These are phyloP conservation scores for Pterula multifida DNA, from an alignment of 1,284 basidiomycete genomes.

Conservation along the genomic window DNA sequence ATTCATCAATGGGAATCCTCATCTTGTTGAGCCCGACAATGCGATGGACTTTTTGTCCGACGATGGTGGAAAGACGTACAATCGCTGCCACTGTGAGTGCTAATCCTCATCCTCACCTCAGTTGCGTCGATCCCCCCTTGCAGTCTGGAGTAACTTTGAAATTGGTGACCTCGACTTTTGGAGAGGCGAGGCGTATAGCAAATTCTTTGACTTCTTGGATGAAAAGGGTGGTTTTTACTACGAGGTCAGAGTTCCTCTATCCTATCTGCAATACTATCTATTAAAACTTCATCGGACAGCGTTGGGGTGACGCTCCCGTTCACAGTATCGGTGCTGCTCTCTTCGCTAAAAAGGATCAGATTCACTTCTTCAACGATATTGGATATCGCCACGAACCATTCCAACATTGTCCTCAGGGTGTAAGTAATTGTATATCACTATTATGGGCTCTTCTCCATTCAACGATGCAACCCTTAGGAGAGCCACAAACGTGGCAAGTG, in stretches of 20 bases:
- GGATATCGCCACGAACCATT: conserved; percentile 69
- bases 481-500: conserved; percentile 50
- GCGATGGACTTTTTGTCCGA: conserved; percentile 76
- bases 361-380: conserved; percentile 45
- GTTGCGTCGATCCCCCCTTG: background rate
- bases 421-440: background rate
- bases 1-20: conserved; percentile 66
- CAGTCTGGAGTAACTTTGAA: conserved; percentile 89
- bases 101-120: background rate
- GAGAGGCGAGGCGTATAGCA: conserved; percentile 70
- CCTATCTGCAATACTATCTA: conserved; percentile 5
- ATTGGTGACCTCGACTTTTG: conserved; percentile 79
- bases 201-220: conserved; percentile 83
- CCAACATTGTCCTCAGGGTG: conserved; percentile 62
- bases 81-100: conserved; percentile 75
- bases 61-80: conserved; percentile 71
- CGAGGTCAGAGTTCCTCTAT: conserved; percentile 38
- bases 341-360: conserved; percentile 70
- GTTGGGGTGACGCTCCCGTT: conserved; percentile 77
- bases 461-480: conserved; percentile 11
- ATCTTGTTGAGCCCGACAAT: conserved; percentile 59
- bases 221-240: conserved; percentile 86
- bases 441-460: background rate
- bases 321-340: conserved; percentile 76
- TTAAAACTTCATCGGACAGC: conserved; percentile 20